Base-by-base conservation (phyloP, 2,329 filamentous ascomycete genomes). In the Laburnicola sp. region DNA sequence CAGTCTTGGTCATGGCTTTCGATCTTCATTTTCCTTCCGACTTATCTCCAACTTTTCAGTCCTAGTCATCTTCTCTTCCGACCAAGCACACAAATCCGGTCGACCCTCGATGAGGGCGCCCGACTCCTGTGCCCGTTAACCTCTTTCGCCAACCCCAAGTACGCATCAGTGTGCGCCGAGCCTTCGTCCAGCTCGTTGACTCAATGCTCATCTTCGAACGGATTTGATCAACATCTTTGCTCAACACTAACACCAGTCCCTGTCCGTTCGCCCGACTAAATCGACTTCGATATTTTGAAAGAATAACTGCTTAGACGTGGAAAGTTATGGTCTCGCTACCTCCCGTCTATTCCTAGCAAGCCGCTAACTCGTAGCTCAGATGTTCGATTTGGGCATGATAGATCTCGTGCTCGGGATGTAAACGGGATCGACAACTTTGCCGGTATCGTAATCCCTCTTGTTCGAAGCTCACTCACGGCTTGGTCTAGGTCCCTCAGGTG, bases 51-150 rank as follows among this genome's bases (percentile, higher is more conserved):
- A 8, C 3, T 30, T 31, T 28, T 47, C 23, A 3, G 7, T 3
- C 44, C 30, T 26, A 21, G 36, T 28, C 31, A 26, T 48, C 39
- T 21, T 35, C 16, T 6, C 27, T 16, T 10, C 22, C 28, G 16
- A 25, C 31, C 31, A 32, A 42, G 38, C 32, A 53, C 37, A 8
- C 3, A 23, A 28, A 22, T 48, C 22, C 30, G 42, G 46, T 53
- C 45, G 46, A 46, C 34, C 35, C 46, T 50, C 51, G 46, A 50
- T 50, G 42, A 50, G 46, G 16, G 51, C 46, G 37, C 46, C 37
- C 31, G 31, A 32, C 9, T 44, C 22, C 16, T 26, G 42, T 47
- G 26, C 43, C 25, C 28, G 30, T 37, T 53, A 50, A 46, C 34
- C n/a, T 10, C 9, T n/a, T 35, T 11, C 5, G 11, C 22, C 3